These are phyloP conservation scores for Prunus campanulata DNA, from an alignment of 306 rosid genomes.

Conservation along the genomic window DNA sequence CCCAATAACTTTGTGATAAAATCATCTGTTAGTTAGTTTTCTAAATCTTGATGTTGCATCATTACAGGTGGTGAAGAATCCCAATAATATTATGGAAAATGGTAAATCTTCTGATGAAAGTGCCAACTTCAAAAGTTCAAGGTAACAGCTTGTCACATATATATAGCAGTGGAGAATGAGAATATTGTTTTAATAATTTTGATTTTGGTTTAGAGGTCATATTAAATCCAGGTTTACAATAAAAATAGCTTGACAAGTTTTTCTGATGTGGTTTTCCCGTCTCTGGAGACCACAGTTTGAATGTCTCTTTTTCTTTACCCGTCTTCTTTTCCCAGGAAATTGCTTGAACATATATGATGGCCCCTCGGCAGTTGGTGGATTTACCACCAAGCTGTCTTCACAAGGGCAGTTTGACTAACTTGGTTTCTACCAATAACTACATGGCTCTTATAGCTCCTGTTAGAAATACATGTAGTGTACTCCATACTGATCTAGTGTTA, in stretches of 20 bases:
- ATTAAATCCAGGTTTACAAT: neutral
- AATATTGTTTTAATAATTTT: neutral
- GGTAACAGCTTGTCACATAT: conserved; percentile 37
- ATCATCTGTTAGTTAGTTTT: neutral
- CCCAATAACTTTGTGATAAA: neutral
- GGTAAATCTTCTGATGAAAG: conserved; percentile 38
- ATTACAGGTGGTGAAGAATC: conserved; percentile 40
- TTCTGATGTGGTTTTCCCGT: neutral
- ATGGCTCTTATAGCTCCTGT: neutral
- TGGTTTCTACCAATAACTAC: conserved; percentile 8
- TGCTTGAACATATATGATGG: neutral
- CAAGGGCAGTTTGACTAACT: neutral
- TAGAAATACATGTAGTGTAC: neutral
- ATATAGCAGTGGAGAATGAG: neutral
- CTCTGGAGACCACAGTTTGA: neutral
- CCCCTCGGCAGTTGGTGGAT: neutral
- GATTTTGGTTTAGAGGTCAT: neutral
- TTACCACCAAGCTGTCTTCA: neutral
- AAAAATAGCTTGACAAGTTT: neutral
- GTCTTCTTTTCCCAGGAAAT: neutral
- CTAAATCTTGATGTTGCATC: conserved; percentile 13
- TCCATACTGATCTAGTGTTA: neutral
- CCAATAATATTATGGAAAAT: conserved; percentile 18
- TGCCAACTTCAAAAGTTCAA: conserved; percentile 47
- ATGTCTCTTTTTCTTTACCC: neutral